A percentile compares a stretch with the other conserved stretches of the same genome.
Evolutionary conservation across 2,329 filamentous ascomycete genomes (phyloP).

Genomic region (Didymella keratinophila): DNA sequence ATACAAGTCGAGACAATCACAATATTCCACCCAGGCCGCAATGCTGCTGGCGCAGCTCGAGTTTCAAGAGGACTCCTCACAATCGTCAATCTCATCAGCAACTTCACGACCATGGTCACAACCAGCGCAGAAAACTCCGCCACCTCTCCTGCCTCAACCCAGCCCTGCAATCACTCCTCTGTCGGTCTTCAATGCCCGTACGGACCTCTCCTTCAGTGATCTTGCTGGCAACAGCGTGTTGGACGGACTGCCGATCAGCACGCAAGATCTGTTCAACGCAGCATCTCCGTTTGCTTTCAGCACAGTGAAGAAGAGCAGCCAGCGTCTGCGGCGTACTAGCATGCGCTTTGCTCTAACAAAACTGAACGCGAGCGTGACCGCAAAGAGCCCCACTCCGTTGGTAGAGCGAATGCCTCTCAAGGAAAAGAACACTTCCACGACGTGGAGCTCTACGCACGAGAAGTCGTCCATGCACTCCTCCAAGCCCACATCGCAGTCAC

Average conservation of each 20-base stretch:
- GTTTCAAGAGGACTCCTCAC: slow-evolving; percentile 41
- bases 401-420: slow-evolving; percentile 38
- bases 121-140: slow-evolving; percentile 28
- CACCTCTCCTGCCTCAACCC: slow-evolving; percentile 18
- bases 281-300: slow-evolving; percentile 52
- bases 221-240: slow-evolving; percentile 17
- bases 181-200: slow-evolving; percentile 34
- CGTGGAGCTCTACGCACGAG: slow-evolving; percentile 28
- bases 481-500: slow-evolving; percentile 9
- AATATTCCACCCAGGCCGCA: slow-evolving; percentile 49
- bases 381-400: slow-evolving; percentile 34
- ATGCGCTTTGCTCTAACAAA: slow-evolving; percentile 35
- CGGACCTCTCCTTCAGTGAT: slow-evolving; percentile 13
- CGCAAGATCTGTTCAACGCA: slow-evolving; percentile 55
- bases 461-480: slow-evolving; percentile 28
- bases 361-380: slow-evolving; percentile 16
- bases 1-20: slow-evolving; percentile 28
- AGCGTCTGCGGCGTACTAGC: slow-evolving; percentile 28
- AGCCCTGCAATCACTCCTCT: slow-evolving; percentile 43
- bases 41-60: slow-evolving; percentile 45
- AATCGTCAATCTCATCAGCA: slow-evolving; percentile 26
- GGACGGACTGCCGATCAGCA: slow-evolving; percentile 45
- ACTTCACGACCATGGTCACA: slow-evolving; percentile 31
- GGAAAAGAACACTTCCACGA: slow-evolving; percentile 33
- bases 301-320: slow-evolving; percentile 52